Percentiles rank a stretch among this genome's conserved stretches.
These are phyloP conservation scores for Suillus plorans DNA, from an alignment of 768 basidiomycete genomes.

Conservation along the genomic window DNA sequence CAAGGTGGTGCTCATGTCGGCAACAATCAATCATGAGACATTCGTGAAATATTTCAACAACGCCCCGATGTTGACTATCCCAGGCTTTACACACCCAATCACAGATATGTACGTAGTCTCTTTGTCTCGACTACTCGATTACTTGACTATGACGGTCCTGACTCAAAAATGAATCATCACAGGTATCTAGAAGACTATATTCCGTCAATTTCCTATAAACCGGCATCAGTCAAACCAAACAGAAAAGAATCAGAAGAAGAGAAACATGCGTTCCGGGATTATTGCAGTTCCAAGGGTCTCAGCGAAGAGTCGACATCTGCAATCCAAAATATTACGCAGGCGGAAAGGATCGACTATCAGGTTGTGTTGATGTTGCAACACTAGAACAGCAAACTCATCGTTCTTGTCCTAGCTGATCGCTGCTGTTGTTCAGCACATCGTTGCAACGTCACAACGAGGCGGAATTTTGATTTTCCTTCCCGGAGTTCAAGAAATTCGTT, in stretches of 20 bases:
- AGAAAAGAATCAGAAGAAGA: constrained; percentile 32
- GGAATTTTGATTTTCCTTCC: constrained; percentile 87
- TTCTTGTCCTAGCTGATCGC: constrained; percentile 54
- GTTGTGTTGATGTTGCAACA: constrained; percentile 32
- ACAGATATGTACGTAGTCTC: constrained; percentile 56
- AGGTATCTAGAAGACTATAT: constrained; percentile 86
- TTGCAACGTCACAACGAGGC: constrained; percentile 46
- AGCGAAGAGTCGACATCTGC: constrained; percentile 48
- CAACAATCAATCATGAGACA: constrained; percentile 90
- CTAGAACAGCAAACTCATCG: background rate
- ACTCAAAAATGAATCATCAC: constrained; percentile 6
- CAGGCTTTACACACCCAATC: constrained; percentile 80
- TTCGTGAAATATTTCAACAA: constrained; percentile 80
- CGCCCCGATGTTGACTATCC: constrained; percentile 81
- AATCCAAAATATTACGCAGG: constrained; percentile 58
- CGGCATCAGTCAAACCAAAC: constrained; percentile 38
- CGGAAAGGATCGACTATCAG: constrained; percentile 73
- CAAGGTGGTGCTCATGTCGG: constrained; percentile 89
- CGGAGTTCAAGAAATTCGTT: constrained; percentile 86
- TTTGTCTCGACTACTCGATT: background rate
- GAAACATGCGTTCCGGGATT: constrained; percentile 44
- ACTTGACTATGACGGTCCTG: background rate
- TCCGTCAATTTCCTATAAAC: constrained; percentile 53
- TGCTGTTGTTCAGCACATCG: constrained; percentile 62
- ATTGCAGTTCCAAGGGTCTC: constrained; percentile 54